These are phyloP conservation scores for Tulasnella sp. DNA, from an alignment of 768 basidiomycete species.

Conservation along the genomic window DNA sequence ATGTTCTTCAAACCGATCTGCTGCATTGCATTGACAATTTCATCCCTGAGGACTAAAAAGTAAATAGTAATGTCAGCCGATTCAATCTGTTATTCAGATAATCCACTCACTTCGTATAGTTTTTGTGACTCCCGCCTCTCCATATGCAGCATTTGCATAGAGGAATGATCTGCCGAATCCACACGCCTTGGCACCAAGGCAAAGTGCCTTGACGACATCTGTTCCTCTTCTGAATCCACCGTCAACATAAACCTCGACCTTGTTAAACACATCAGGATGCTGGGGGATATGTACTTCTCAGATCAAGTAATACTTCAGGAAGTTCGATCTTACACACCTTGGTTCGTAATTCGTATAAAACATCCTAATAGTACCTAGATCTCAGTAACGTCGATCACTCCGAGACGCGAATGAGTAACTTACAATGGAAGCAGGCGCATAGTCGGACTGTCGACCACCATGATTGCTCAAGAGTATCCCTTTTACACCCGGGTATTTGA, in stretches of 20 bases:
- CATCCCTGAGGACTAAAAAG: conserved; percentile 13
- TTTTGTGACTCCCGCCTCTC: conserved; percentile 24
- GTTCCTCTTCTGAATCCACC: conserved; percentile 38
- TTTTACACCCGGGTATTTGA: conserved; percentile 61
- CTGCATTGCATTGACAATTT: conserved; percentile 14
- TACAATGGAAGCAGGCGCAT: conserved; percentile 12
- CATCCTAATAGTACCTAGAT: background rate
- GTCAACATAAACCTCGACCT: conserved; percentile 35
- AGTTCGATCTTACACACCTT: background rate
- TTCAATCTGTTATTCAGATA: conserved; percentile 3
- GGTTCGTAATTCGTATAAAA: conserved; percentile 5
- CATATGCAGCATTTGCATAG: conserved; percentile 41
- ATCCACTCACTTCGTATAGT: conserved; percentile 22
- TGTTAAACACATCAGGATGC: conserved; percentile 29
- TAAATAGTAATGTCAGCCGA: background rate
- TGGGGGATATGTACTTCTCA: background rate
- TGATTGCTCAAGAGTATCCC: conserved; percentile 88
- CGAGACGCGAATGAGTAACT: background rate
- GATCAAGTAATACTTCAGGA: background rate
- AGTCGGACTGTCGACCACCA: conserved; percentile 46
- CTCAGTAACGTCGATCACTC: background rate
- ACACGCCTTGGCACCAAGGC: conserved; percentile 63
- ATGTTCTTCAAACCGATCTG: conserved; percentile 17
- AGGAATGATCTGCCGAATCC: conserved; percentile 79
- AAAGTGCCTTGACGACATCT: conserved; percentile 35